Percentiles rank a stretch among this genome's conserved stretches.
These are phyloP conservation scores for Gaillardinia entomophila DNA, from an alignment of 805 yeast species.

Conservation along the genomic window DNA sequence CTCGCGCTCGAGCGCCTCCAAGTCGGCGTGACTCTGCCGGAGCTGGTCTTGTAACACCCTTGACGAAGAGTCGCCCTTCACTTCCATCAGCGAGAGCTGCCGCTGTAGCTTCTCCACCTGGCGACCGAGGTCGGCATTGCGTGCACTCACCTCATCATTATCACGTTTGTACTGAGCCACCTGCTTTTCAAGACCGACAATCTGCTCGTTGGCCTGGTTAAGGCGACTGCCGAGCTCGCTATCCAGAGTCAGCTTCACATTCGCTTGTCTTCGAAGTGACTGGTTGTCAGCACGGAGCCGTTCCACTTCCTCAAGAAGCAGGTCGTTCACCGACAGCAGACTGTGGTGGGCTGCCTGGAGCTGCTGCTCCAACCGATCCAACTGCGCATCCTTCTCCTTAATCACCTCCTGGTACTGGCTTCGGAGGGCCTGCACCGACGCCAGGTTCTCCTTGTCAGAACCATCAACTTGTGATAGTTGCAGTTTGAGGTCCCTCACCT, in stretches of 20 bases:
- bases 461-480: not conserved
- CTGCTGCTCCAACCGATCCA: slow-evolving; percentile 4
- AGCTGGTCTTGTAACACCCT: slow-evolving; percentile 4
- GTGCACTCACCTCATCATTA: not conserved
- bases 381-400: slow-evolving; percentile 7
- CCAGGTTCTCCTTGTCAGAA: not conserved
- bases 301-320: slow-evolving; percentile 11
- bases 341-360: not conserved
- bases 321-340: slow-evolving; percentile 5
- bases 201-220: not conserved
- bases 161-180: not conserved
- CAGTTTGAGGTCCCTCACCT: not conserved
- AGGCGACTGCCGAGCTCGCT: too few relatives aligned
- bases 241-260: too few relatives aligned
- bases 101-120: not conserved
- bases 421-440: slow-evolving; percentile 1
- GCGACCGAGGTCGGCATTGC: not conserved
- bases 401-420: slow-evolving; percentile 4
- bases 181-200: not conserved
- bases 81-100: not conserved
- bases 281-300: slow-evolving; percentile 13
- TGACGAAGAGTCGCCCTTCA: not conserved
- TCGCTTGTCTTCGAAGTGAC: slow-evolving; percentile 10
- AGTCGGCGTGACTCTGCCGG: slow-evolving; percentile 8
- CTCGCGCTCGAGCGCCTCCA: slow-evolving; percentile 11